phyloP scores from a whole-genome alignment of 768 basidiomycete genomes.

The Dendrothele bispora region DNA sequence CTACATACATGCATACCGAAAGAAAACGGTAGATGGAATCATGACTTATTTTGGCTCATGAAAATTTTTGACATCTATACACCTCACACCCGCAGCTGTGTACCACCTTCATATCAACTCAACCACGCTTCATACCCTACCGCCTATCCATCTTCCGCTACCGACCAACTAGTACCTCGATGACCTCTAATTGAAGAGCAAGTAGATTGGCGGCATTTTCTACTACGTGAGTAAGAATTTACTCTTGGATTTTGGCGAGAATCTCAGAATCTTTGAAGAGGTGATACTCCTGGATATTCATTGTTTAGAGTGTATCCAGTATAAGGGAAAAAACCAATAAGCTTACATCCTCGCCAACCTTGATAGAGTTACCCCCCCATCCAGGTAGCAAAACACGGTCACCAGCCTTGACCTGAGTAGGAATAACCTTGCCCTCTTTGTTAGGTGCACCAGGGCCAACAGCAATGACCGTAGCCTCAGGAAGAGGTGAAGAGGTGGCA shows the following conservation, averaged over 20 bases:
- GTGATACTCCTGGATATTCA: slow-evolving; percentile 74
- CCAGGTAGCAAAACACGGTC: slow-evolving; percentile 93
- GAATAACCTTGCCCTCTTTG: slow-evolving; percentile 77
- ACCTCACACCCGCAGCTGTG: too few relatives aligned
- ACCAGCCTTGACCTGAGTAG: slow-evolving; percentile 79
- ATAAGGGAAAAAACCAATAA: background rate
- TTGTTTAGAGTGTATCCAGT: slow-evolving; percentile 3
- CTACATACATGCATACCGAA: too few relatives aligned
- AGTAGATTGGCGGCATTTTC: too few relatives aligned
- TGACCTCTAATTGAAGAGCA: too few relatives aligned
- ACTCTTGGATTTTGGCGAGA: slow-evolving; percentile 95
- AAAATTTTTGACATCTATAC: too few relatives aligned
- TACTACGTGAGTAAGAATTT: slow-evolving; percentile 20
- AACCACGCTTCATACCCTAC: too few relatives aligned
- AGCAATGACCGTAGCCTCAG: slow-evolving; percentile 95
- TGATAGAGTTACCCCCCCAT: slow-evolving; percentile 96
- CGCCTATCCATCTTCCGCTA: too few relatives aligned
- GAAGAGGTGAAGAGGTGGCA: slow-evolving; percentile 80
- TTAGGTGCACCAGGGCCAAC: slow-evolving; percentile 92
- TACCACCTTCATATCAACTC: too few relatives aligned
- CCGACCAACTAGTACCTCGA: too few relatives aligned
- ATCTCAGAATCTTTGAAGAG: slow-evolving; percentile 95
- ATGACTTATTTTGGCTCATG: too few relatives aligned
- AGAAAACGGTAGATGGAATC: too few relatives aligned
- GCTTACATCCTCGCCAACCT: slow-evolving; percentile 94